These are phyloP conservation scores for Ophiobolus disseminans DNA, from an alignment of 2,329 filamentous ascomycete genomes.

Conservation along the genomic window DNA sequence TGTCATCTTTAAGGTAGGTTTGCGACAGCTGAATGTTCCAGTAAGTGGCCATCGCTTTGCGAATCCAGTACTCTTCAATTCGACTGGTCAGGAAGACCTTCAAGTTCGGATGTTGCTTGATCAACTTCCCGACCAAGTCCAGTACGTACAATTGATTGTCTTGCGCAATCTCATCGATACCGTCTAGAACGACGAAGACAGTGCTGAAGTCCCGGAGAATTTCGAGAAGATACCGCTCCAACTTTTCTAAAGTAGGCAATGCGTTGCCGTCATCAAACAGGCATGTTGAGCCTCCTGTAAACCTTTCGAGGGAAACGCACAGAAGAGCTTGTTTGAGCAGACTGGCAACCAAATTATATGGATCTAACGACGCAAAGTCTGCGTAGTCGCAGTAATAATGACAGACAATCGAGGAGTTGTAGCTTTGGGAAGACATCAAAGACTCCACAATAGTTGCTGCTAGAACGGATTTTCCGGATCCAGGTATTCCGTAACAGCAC, in stretches of 20 bases:
- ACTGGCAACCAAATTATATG: slow-evolving; percentile 7
- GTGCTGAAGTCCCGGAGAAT: background rate
- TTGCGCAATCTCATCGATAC: slow-evolving; percentile 19
- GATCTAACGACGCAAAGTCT: slow-evolving; percentile 16
- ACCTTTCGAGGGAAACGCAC: slow-evolving; percentile 7
- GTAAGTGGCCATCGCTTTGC: slow-evolving; percentile 2
- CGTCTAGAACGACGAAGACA: slow-evolving; percentile 21
- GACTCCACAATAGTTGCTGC: slow-evolving; percentile 16
- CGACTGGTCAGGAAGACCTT: slow-evolving; percentile 26
- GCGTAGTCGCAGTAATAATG: slow-evolving; percentile 29
- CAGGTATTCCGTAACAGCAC: slow-evolving; percentile 30
- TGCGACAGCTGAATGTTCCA: slow-evolving; percentile 8
- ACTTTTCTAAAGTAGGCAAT: background rate
- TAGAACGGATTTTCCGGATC: slow-evolving; percentile 30
- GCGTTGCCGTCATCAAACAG: slow-evolving; percentile 4
- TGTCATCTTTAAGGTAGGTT: slow-evolving; percentile 5
- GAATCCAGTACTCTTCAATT: slow-evolving; percentile 12
- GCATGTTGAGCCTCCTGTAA: slow-evolving; percentile 10
- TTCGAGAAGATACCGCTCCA: slow-evolving; percentile 1
- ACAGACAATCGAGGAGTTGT: background rate
- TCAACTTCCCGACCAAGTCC: slow-evolving; percentile 3
- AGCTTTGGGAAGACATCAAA: background rate
- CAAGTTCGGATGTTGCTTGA: background rate
- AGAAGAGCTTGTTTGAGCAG: slow-evolving; percentile 22
- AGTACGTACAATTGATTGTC: slow-evolving; percentile 7